Base-by-base conservation (phyloP, 805 yeast genomes). In the Lachancea dasiensis region DNA sequence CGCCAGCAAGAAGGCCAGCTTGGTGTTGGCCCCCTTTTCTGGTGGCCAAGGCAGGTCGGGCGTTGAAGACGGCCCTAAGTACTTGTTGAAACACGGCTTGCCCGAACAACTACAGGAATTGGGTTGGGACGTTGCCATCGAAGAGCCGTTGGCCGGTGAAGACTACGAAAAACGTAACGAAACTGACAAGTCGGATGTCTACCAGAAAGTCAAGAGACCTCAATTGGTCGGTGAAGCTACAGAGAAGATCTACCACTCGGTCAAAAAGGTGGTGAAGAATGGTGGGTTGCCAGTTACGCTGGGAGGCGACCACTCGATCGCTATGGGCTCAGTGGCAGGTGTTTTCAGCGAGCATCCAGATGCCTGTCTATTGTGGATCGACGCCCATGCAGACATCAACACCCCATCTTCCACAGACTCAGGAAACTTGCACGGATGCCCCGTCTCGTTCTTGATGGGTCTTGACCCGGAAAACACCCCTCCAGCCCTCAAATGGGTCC, bases 231-330 rank as follows among this genome's bases (percentile, higher is more conserved):
- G 87, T 43, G 77, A 75, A 32, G 80, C 92, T 40, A 75, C 84
- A 47, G 58, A 77, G 54, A 61, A 62, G 43, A 75, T 92, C 40
- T 79, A 76, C 58, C 65, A 78, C 27, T 63, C 84, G 2, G 86
- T 82, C 34, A 61, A 63, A 38, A 52, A 61, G 6, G 74, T 79
- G 2, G 71, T 81, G 23, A 46, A 56, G 13, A 65, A 67, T 15
- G 66, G 64, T 15, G 64, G 69, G 11, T 69, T 92, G 41, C 92
- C 95, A 6, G 64, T 90, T 38, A 86, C 96, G 2, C 60, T 90
- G 37, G 98, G 98, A 36, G 98, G 98, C 38, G 98, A 90, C 63
- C 98, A 90, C 61, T 86, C 96, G 6, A 82, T 90, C 48, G 97
- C 95, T 36, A 86, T 90, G 52, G 95, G 95, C 34, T 87, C 97